phyloP scores from a whole-genome alignment of 495 filamentous ascomycete species.

The Aspergillus nidulans region DNA sequence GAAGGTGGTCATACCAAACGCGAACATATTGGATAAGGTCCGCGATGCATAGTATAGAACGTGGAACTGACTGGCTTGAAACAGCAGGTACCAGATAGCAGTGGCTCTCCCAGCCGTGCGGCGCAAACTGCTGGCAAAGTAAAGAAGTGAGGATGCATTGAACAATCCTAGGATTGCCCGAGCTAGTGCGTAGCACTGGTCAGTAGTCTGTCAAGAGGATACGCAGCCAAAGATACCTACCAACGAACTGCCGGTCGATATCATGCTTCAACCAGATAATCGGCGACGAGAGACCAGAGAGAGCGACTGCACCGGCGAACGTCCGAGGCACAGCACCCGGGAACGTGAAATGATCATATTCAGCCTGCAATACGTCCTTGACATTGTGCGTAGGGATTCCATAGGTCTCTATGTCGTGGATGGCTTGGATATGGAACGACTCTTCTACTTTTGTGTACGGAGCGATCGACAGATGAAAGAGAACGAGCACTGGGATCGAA shows the following conservation, averaged over 20 bases:
- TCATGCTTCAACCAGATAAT: slow-evolving; percentile 43
- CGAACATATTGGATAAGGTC: slow-evolving; percentile 95
- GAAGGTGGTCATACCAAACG: slow-evolving; percentile 73
- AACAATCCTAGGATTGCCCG: slow-evolving; percentile 73
- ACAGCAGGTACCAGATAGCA: slow-evolving; percentile 75
- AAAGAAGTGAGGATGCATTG: slow-evolving; percentile 64
- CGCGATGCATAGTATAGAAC: slow-evolving; percentile 89
- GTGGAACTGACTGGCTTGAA: slow-evolving; percentile 89
- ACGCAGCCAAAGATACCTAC: slow-evolving; percentile 25
- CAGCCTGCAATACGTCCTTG: slow-evolving; percentile 33
- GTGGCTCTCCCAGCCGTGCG: slow-evolving; percentile 64
- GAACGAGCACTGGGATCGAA: slow-evolving; percentile 60
- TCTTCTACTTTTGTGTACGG: slow-evolving; percentile 99
- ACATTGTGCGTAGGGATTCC: slow-evolving; percentile 62
- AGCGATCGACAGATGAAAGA: slow-evolving; percentile 70
- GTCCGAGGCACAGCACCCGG: slow-evolving; percentile 88
- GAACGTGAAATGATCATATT: slow-evolving; percentile 90
- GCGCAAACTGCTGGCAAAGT: slow-evolving; percentile 59
- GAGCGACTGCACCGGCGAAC: slow-evolving; percentile 71
- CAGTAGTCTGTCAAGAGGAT: neutral
- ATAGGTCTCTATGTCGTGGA: slow-evolving; percentile 82
- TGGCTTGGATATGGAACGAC: slow-evolving; percentile 95
- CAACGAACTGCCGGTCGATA: slow-evolving; percentile 49
- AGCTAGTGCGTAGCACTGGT: slow-evolving; percentile 38
- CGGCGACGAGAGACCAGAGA: slow-evolving; percentile 66